Base-by-base conservation (phyloP, 2,329 filamentous ascomycete species). In the Leptographium lundbergii region DNA sequence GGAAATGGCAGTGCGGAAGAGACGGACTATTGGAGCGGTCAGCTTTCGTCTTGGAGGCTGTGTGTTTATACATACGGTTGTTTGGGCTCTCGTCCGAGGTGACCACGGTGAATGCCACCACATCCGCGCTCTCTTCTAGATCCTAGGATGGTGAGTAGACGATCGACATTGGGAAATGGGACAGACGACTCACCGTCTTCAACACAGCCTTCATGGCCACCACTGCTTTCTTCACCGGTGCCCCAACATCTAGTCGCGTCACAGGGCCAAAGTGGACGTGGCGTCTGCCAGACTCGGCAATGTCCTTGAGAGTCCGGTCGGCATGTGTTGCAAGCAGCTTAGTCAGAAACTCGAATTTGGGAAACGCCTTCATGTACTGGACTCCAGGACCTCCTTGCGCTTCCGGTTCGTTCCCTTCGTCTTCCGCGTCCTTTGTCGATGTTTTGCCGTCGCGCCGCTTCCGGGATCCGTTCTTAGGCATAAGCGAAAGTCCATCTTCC, bases 201-300 rank as follows among this genome's bases (percentile, higher is more conserved):
- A 61, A 47, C 1, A 65, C 60, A 14, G 69, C 68, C 60, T 71
- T 77, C 77, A 89, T 82, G 24, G 74, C 75, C 63, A 86, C 72
- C 67, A 88, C 85, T 57, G 80, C 70, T 60, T 68, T 80, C 67
- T 65, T 80, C 65, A 73, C 74, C 63, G 67, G 80, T 62, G 67
- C 66, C 0, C 72, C 73, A 11, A 80, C 61, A 1, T 73, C 70
- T 6, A 84, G 65, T 56, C 70, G 74, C 4, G 77, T 73, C 4
- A 79, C 72, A 36, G 77, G 77, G 4, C 85, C 85, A 65, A 89
- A 85, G 6, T 85, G 74, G 13, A 91, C 85, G 59, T 83, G 86
- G 58, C 85, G 75, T 66, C 82, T 78, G 71, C 90, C 81, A 7
- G 85, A 81, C 70, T 86, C 81, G 62, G 89, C 84, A 68, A 91